Conservation (phyloP, 257 asterid species). For the Linderniella brevidens region DNA sequence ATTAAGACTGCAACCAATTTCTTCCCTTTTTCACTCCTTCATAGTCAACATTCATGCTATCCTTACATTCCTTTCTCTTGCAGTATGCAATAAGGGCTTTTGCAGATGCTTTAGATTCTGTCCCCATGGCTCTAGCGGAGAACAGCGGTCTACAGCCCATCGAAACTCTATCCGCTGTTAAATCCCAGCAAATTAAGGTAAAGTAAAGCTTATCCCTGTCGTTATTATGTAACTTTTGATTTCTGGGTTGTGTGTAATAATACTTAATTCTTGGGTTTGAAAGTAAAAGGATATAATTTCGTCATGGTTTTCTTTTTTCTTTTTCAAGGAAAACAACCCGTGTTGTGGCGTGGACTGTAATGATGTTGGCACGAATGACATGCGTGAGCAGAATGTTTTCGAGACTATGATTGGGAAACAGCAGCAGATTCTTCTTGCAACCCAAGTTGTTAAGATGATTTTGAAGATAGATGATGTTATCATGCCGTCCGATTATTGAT, state of each 20-base stretch:
- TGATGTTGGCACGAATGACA: slow-evolving; percentile 69
- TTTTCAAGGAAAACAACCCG: slow-evolving; percentile 48
- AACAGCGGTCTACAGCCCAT: slow-evolving; percentile 92
- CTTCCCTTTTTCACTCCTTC: neutral
- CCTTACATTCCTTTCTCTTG: slow-evolving; percentile 3
- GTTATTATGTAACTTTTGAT: slow-evolving; percentile 16
- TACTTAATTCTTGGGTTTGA: neutral
- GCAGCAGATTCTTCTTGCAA: slow-evolving; percentile 73
- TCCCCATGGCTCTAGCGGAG: slow-evolving; percentile 98
- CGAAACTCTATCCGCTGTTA: slow-evolving; percentile 85
- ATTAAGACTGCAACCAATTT: slow-evolving; percentile 3
- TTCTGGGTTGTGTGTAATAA: slow-evolving; percentile 13
- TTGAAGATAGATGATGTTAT: slow-evolving; percentile 82
- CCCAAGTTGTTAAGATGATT: slow-evolving; percentile 86
- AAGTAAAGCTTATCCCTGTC: slow-evolving; percentile 15
- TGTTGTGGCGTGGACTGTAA: slow-evolving; percentile 77
- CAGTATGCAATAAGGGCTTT: slow-evolving; percentile 82
- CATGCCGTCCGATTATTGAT: slow-evolving; percentile 53
- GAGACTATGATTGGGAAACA: slow-evolving; percentile 84
- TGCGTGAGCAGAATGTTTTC: slow-evolving; percentile 76
- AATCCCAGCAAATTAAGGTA: slow-evolving; percentile 89
- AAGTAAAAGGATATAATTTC: neutral
- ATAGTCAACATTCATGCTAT: neutral
- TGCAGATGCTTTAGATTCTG: slow-evolving; percentile 86
- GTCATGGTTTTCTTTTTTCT: neutral